A percentile compares a stretch with the other conserved stretches of the same genome.
These are phyloP conservation scores for Alternaria panax DNA, from an alignment of 2,329 filamentous ascomycete species.

Conservation along the genomic window DNA sequence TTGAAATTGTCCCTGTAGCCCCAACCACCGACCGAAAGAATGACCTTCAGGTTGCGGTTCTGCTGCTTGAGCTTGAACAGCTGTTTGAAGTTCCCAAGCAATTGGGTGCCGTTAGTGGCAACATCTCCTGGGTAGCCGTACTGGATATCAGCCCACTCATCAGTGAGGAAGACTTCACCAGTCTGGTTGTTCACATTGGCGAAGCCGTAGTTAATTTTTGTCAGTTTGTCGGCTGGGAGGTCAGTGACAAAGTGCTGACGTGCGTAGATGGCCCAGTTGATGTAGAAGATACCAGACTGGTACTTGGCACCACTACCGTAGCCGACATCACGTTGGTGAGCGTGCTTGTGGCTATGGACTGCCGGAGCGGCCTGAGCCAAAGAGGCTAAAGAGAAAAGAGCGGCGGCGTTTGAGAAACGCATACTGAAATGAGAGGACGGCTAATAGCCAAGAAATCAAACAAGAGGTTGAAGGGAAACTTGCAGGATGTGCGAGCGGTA, in stretches of 20 bases:
- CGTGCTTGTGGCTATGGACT: constrained; percentile 5
- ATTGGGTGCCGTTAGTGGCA: constrained; percentile 71
- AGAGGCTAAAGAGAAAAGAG: constrained; percentile 29
- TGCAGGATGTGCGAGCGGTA: neutral
- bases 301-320: constrained; percentile 48
- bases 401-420: constrained; percentile 28
- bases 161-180: constrained; percentile 67
- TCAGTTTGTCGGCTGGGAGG: constrained; percentile 79
- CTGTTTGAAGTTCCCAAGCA: constrained; percentile 80
- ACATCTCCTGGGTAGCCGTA: constrained; percentile 73
- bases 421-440: constrained; percentile 36
- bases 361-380: constrained; percentile 26
- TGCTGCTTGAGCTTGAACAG: constrained; percentile 77
- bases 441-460: constrained; percentile 18
- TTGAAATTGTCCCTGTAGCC: constrained; percentile 80
- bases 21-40: constrained; percentile 85
- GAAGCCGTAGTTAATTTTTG: constrained; percentile 89
- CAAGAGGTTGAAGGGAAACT: constrained; percentile 2
- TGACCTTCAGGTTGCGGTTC: constrained; percentile 76
- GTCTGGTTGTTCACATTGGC: constrained; percentile 81
- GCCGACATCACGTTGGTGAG: constrained; percentile 1
- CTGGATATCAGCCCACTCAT: constrained; percentile 52
- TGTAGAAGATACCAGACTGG: constrained; percentile 73
- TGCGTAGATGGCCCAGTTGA: constrained; percentile 82
- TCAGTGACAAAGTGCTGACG: constrained; percentile 84